Base-by-base conservation (phyloP, 2,329 filamentous ascomycete species). In the Daldinia sp. region DNA sequence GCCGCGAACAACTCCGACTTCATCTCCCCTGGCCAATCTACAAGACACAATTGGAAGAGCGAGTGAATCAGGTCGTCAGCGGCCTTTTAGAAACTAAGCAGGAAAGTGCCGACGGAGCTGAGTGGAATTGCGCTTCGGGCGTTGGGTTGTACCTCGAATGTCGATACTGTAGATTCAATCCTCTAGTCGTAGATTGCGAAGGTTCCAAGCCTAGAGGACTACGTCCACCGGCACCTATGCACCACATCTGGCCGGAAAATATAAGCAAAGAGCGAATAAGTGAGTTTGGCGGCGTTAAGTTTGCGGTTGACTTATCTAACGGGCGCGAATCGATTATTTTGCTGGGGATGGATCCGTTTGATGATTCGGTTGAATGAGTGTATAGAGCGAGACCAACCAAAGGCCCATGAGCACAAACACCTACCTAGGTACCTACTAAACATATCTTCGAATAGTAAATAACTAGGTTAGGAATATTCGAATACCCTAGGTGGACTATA, bases 201-300 rank as follows among this genome's bases (percentile, higher is more conserved):
- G 57, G 35, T 1, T 37, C 47, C 3, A 47, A 35, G 7, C 55
- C 49, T 13, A 64, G 69, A 25, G 68, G 58, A 30, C 45, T 72
- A 13, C 69, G 67, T 7, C 64, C 65, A 8, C 70, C 71, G 0
- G 71, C 71, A 4, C 63, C 71, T 13, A 73, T 74, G 71, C 62
- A 71, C n/a, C 25, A n/a, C 3, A 56, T 70, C 8, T 21, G 58
- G 5, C 21, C 15, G 10, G 45, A 49, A 1, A 27, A 66, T 9
- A 50, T 71, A 21, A 52, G 23, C 2, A 7, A 50, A 13, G 67
- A 63, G 4, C 63, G 68, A 23, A 32, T 62, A 0, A 45, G 64
- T 10, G 35, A 45, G 6, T 71, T 72, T 34, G 68, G 66, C 1
- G 72, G 71, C 3, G 45, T 68, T 1, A 55, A 43, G 4, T 72